These are phyloP conservation scores for Eustoma russellianum DNA, from an alignment of 257 asterid species.

Conservation along the genomic window DNA sequence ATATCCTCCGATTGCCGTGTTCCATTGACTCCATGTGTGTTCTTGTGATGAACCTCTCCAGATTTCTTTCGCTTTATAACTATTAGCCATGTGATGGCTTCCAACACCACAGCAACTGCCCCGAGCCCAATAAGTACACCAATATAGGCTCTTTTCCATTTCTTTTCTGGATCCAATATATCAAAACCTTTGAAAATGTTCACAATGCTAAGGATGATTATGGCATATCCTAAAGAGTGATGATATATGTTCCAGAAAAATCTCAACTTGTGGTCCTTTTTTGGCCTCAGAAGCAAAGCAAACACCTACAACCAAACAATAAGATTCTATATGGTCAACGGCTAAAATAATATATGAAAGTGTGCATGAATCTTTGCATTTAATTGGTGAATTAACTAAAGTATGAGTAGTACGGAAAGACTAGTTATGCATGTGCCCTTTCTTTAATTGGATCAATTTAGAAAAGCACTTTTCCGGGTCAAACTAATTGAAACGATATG, in stretches of 20 bases:
- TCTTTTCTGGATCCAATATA: slow-evolving; percentile 44
- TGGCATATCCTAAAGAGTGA: slow-evolving; percentile 42
- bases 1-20: too few species aligned
- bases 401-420: too few species aligned
- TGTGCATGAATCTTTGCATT: not conserved
- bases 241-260: slow-evolving; percentile 80
- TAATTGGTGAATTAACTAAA: too few species aligned
- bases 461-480: too few species aligned
- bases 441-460: too few species aligned
- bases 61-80: slow-evolving; percentile 40
- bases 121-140: slow-evolving; percentile 53
- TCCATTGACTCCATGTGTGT: slow-evolving; percentile 16
- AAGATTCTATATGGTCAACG: not conserved
- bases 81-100: slow-evolving; percentile 58
- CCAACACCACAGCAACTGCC: slow-evolving; percentile 31
- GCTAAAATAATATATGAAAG: not conserved
- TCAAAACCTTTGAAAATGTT: slow-evolving; percentile 75
- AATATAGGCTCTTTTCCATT: slow-evolving; percentile 54
- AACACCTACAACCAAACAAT: slow-evolving; percentile 21
- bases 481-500: too few species aligned
- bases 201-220: slow-evolving; percentile 41
- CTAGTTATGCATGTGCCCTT: too few species aligned
- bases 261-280: slow-evolving; percentile 74
- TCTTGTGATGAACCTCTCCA: slow-evolving; percentile 5
- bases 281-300: slow-evolving; percentile 70